Conservation (phyloP, 345 rosid species). For the Sonneratia caseolaris region DNA sequence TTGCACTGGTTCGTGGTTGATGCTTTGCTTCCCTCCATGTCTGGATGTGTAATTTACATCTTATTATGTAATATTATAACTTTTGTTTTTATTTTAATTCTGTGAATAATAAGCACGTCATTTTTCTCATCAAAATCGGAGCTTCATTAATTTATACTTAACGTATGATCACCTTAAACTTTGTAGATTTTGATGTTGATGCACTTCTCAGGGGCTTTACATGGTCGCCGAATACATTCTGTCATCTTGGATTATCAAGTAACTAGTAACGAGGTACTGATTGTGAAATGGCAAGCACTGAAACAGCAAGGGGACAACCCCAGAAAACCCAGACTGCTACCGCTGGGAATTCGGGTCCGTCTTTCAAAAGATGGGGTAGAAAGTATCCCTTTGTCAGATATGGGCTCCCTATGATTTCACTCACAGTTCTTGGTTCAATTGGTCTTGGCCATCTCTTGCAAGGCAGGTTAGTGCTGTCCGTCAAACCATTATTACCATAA, state of each 20-base stretch:
- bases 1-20: neutral
- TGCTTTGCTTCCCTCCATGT: neutral
- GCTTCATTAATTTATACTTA: neutral
- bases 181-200: neutral
- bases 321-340: conserved; percentile 1
- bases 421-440: conserved; percentile 66
- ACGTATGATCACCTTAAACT: neutral
- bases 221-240: neutral
- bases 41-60: neutral
- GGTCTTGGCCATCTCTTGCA: conserved; percentile 89
- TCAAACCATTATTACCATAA: neutral
- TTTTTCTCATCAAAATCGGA: neutral
- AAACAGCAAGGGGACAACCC: neutral
- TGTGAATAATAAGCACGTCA: neutral
- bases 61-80: neutral
- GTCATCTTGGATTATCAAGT: neutral
- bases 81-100: neutral
- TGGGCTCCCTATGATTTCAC: conserved; percentile 93
- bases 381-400: conserved; percentile 75
- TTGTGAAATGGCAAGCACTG: neutral
- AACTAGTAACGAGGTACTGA: neutral
- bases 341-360: conserved; percentile 11
- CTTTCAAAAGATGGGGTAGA: conserved; percentile 84
- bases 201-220: neutral
- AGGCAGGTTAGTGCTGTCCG: conserved; percentile 53